These are phyloP conservation scores for Acanthamoeba triangularis DNA, from an alignment of 208 protist genomes.

Conservation along the genomic window DNA sequence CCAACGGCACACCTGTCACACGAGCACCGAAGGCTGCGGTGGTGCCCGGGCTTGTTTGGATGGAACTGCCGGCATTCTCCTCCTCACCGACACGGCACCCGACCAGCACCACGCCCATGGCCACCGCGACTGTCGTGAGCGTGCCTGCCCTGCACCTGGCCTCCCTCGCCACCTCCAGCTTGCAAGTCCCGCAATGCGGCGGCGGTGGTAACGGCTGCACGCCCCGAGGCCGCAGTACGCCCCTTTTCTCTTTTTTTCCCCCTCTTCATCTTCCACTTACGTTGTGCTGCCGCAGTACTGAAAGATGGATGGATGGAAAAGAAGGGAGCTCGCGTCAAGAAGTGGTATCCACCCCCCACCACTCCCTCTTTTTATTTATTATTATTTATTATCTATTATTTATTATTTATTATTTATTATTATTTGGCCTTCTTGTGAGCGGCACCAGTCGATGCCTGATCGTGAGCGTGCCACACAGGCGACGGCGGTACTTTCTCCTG, in stretches of 20 bases:
- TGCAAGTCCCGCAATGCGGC: neutral
- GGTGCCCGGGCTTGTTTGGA: no score
- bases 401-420: no score
- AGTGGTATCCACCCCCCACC: no score
- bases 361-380: no score
- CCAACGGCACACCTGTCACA: no score
- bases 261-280: neutral
- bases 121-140: neutral
- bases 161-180: neutral
- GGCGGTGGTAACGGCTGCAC: neutral
- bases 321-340: neutral
- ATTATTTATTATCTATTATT: no score
- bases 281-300: neutral
- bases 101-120: neutral
- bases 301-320: constrained; percentile 69
- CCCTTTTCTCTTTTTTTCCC: neutral
- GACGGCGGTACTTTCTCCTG: constrained; percentile 19
- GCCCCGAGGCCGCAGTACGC: neutral
- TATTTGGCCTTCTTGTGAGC: no score
- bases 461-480: constrained; percentile 12
- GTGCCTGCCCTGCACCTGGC: neutral
- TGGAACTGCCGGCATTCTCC: no score
- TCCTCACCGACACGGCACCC: no score
- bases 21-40: no score
- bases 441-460: no score